Base-by-base conservation (phyloP, 345 rosid species). In the Eucalyptus cloeziana region DNA sequence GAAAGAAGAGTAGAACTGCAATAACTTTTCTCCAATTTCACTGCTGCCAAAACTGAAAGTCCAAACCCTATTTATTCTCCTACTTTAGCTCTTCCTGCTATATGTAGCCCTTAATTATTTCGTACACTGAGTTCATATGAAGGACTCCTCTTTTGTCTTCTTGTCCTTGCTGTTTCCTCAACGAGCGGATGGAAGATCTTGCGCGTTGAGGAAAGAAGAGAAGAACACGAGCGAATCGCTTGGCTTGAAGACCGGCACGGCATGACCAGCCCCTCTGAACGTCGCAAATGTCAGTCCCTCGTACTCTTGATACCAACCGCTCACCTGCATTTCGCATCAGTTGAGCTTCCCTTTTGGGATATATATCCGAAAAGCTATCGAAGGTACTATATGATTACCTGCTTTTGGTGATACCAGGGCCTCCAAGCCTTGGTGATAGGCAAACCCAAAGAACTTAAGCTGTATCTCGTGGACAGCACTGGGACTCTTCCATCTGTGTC, bases 401-500 rank as follows among this genome's bases (percentile, higher is more conserved):
- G 97, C 89, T 94, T 95, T 87, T 94, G 86, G 88, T 97, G 95
- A 91, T 94, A 96, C 99, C 99, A 97, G 31, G 99, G 97, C 86
- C 96, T 93, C 99, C 98, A 97, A 7, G 95, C n/a, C 90, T 92
- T 95, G 22, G 94, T 95, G 88, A 97, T 94, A 17, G 94, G 91
- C 76, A 97, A 86, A 50, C 94, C 92, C 86, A 97, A 17, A 71
- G 94, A 71, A 54, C 90, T 93, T 91, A 98, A 88, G 93, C 98
- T 93, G 91, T 98, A 98, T 88, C 96, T 89, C 40, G 99, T 98
- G 37, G 98, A 95, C 44, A 98, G 93, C 37, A 97, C 98, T 47
- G 99, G 97, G 87, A 98, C 98, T 92, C 99, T 94, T 89, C 99
- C 99, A 91, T 98, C 99, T 62, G 99, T 97, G 89, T 98, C 99